Base-by-base conservation (phyloP, 1,284 basidiomycete genomes). In the Termitomyces sp. region DNA sequence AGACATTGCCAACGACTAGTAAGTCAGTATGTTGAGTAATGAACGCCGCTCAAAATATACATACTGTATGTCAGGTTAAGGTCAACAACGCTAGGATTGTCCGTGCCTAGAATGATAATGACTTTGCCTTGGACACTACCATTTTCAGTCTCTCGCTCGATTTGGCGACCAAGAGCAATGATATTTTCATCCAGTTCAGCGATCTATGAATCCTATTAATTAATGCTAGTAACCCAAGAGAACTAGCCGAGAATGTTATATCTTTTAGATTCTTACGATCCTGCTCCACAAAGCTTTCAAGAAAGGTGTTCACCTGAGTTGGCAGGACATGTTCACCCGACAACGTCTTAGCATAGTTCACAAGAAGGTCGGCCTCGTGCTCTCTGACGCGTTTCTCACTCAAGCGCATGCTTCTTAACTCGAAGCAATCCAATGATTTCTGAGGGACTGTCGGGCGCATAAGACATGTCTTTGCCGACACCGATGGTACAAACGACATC, bases 31-130 rank as follows among this genome's bases (percentile, higher is more conserved):
- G 10, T 17, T 13, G 19, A 42, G 31, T 26, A 24, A 34, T 9
- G 12, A n/a, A 49, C 24, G 3, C 24, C n/a, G 17, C 21, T 17
- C 30, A n/a, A 33, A 2, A 2, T 33, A 5, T 50, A 65, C 79
- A 49, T 63, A 82, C 81, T 71, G 59, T 84, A 84, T 9, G 77
- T 79, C n/a, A 83, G 62, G 50, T 73, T 77, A 49, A 83, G 67
- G n/a, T 77, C 70, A 21, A 75, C 67, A 2, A 65, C 61, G 3
- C 63, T 64, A 8, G 70, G 66, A 0, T 65, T 64, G 38, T 76
- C 70, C 1, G 76, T 66, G n/a, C 67, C 65, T 15, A 81, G 64
- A 15, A 76, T 69, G 45, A 73, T 66, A 10, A 69, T 70, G 33
- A 77, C 73, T 44, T 70, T 65, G 17, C 70, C 73, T 10, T 58